Percentiles rank a stretch among this genome's conserved stretches.
These are phyloP conservation scores for Heracleum sosnowskyi DNA, from an alignment of 129 eudicot genomes.

Conservation along the genomic window DNA sequence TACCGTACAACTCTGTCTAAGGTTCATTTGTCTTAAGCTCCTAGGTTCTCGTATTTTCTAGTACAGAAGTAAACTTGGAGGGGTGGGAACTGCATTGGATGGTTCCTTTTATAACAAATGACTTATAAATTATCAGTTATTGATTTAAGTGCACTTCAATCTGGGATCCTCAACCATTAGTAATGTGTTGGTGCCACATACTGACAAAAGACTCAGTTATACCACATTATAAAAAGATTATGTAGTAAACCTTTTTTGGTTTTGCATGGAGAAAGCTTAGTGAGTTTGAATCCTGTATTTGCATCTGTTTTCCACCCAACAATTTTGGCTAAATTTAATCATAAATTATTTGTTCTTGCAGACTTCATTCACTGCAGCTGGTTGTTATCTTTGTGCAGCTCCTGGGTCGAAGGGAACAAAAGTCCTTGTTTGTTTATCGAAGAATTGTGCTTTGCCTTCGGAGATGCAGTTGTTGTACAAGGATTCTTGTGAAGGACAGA, in stretches of 20 bases:
- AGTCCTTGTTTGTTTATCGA: slow-evolving; percentile 65
- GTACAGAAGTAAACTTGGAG: not conserved
- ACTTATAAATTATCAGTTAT: not conserved
- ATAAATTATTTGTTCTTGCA: slow-evolving; percentile 27
- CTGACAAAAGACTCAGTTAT: not conserved
- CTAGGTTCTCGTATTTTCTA: not conserved
- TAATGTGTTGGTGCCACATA: not conserved
- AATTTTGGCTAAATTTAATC: not conserved
- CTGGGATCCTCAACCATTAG: not conserved
- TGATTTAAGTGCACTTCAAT: not conserved
- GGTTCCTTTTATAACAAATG: not conserved
- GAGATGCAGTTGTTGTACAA: slow-evolving; percentile 34
- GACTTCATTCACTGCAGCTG: slow-evolving; percentile 83
- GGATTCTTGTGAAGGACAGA: slow-evolving; percentile 13
- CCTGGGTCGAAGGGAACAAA: slow-evolving; percentile 89
- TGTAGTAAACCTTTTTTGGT: not conserved
- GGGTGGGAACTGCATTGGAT: not conserved
- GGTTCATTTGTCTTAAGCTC: not conserved
- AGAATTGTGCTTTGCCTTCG: slow-evolving; percentile 40
- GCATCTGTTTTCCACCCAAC: not conserved
- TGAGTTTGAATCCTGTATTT: not conserved
- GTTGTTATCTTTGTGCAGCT: slow-evolving; percentile 92
- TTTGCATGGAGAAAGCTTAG: not conserved
- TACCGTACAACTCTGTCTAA: not conserved
- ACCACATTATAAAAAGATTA: not conserved